Conservation (phyloP, 345 rosid species). For the Durio zibethinus region DNA sequence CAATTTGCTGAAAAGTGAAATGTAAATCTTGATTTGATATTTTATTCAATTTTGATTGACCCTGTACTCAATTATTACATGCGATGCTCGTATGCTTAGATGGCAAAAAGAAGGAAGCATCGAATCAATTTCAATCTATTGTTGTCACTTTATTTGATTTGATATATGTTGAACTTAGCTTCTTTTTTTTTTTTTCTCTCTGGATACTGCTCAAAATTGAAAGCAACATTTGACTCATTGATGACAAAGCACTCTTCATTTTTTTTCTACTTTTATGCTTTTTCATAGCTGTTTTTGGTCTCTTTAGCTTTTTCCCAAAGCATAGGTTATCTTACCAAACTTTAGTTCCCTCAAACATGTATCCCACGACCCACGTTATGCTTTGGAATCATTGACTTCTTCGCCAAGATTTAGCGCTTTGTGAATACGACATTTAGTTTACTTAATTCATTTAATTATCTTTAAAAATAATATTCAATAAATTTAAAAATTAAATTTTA, state of each 20-base stretch:
- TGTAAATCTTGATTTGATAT: not conserved
- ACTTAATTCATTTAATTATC: too few species aligned
- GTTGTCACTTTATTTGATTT: constrained; percentile 11
- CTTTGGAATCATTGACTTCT: not conserved
- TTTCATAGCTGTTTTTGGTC: not conserved
- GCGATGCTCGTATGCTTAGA: not conserved
- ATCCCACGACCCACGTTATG: not conserved
- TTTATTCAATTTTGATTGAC: not conserved
- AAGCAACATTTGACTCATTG: not conserved
- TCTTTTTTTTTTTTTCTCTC: too few species aligned
- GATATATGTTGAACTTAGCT: not conserved
- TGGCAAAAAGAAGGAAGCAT: not conserved
- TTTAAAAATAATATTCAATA: too few species aligned
- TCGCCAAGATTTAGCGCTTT: too few species aligned
- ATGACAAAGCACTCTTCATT: not conserved
- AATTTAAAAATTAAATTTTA: too few species aligned
- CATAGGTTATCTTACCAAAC: not conserved
- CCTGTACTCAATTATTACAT: not conserved
- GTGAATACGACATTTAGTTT: too few species aligned
- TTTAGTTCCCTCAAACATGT: not conserved
- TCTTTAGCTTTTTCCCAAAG: not conserved
- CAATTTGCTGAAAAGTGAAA: too few species aligned
- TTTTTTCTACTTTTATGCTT: not conserved
- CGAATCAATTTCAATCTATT: not conserved
- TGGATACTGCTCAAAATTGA: constrained; percentile 2